phyloP scores from a whole-genome alignment of 805 yeast genomes.

The Candida jianshihensis region DNA sequence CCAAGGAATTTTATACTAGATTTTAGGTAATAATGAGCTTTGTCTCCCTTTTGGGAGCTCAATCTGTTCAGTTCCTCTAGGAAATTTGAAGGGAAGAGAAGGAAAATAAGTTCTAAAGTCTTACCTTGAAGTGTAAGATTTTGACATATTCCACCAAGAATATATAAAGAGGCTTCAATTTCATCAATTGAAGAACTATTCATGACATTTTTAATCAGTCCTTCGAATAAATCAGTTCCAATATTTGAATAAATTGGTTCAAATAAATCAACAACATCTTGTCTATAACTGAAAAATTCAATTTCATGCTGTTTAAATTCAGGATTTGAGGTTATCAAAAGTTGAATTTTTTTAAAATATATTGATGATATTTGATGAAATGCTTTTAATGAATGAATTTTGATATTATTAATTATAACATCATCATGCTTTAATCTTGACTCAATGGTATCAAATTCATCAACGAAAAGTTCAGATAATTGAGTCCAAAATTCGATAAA shows the following conservation, averaged over 20 bases:
- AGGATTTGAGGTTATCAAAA: slow-evolving; percentile 30
- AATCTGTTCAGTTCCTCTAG: slow-evolving; percentile 17
- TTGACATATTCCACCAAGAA: slow-evolving; percentile 47
- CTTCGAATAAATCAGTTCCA: slow-evolving; percentile 43
- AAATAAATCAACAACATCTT: slow-evolving; percentile 71
- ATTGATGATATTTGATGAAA: slow-evolving; percentile 48
- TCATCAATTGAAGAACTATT: slow-evolving; percentile 25
- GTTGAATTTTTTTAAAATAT: slow-evolving; percentile 64
- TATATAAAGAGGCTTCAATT: slow-evolving; percentile 56
- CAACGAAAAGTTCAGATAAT: slow-evolving; percentile 48
- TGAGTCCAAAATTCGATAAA: slow-evolving; percentile 67
- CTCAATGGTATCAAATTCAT: slow-evolving; percentile 36
- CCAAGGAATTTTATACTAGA: slow-evolving; percentile 55
- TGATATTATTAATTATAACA: slow-evolving; percentile 21
- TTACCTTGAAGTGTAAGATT: slow-evolving; percentile 18
- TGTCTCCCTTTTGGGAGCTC: slow-evolving; percentile 11
- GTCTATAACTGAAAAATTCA: slow-evolving; percentile 64
- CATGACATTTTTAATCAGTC: slow-evolving; percentile 32
- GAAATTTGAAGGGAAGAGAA: slow-evolving; percentile 25
- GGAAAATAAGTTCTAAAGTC: slow-evolving; percentile 16
- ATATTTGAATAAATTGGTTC: slow-evolving; percentile 64
- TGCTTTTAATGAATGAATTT: slow-evolving; percentile 28
- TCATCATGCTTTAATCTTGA: slow-evolving; percentile 29
- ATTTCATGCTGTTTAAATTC: slow-evolving; percentile 25
- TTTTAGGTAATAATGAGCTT: slow-evolving; percentile 25